Evolutionary conservation across 2,329 filamentous ascomycete genomes (phyloP).

Genomic region (Claviceps sp.): DNA sequence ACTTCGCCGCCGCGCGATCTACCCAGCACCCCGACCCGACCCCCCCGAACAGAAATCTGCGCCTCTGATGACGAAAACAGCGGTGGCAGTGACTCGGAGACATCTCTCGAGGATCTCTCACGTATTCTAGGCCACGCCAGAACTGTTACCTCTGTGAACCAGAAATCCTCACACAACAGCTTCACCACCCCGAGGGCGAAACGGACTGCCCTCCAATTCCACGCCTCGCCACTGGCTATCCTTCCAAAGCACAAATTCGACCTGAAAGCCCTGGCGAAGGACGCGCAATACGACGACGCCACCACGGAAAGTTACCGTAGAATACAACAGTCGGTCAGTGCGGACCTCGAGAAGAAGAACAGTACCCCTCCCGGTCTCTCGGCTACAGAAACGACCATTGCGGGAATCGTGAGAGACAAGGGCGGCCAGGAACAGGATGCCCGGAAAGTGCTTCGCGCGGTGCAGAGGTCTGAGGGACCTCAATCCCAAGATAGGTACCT

Average conservation of each 20-base stretch:
- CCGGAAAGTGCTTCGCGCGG: constrained; percentile 31
- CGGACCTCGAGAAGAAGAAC: constrained; percentile 6
- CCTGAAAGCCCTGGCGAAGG: constrained; percentile 45
- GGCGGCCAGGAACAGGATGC: constrained; percentile 31
- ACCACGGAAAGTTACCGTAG: constrained; percentile 40
- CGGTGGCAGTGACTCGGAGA: constrained; percentile 38
- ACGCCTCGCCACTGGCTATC: constrained; percentile 35
- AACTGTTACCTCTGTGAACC: constrained; percentile 5
- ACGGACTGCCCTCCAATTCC: constrained; percentile 26
- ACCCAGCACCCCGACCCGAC: constrained; percentile 14
- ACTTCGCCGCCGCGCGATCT: constrained; percentile 13
- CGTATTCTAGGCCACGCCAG: constrained; percentile 16
- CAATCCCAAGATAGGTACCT: constrained; percentile 27
- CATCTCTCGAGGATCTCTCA: constrained; percentile 41
- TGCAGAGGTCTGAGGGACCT: constrained; percentile 34
- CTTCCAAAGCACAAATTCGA: constrained; percentile 48
- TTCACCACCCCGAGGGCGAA: constrained; percentile 34
- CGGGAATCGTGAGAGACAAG: constrained; percentile 21
- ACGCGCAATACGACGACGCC: constrained; percentile 45
- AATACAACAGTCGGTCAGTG: constrained; percentile 22
- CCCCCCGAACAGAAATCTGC: constrained; percentile 34
- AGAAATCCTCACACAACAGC: constrained; percentile 8
- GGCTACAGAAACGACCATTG: constrained; percentile 9
- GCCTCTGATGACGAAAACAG: constrained; percentile 61
- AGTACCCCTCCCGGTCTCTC: neutral